Conservation (phyloP, 345 rosid species). For the Syzygium jambos region DNA sequence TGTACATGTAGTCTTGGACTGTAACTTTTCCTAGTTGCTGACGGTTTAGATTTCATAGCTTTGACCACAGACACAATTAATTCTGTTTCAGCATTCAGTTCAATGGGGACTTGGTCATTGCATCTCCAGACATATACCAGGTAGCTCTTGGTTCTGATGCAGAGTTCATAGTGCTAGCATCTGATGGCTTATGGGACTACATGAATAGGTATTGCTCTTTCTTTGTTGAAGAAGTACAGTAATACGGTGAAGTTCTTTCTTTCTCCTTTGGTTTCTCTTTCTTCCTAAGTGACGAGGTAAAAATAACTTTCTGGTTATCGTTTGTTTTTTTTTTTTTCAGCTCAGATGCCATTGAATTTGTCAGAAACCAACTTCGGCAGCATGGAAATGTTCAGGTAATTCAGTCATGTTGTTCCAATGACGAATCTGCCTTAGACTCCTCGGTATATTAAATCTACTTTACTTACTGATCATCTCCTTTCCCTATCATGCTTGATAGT, state of each 20-base stretch:
- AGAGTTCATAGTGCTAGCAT: constrained; percentile 74
- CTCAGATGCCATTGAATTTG: constrained; percentile 63
- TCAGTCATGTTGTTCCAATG: not conserved
- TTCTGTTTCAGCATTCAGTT: constrained; percentile 44
- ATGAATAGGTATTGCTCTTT: constrained; percentile 48
- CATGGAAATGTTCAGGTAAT: constrained; percentile 94
- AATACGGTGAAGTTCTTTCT: not conserved
- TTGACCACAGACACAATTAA: not conserved
- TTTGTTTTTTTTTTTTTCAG: constrained; percentile 18
- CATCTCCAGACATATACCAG: constrained; percentile 72
- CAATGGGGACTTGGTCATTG: constrained; percentile 65
- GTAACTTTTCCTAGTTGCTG: not conserved
- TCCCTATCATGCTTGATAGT: not conserved
- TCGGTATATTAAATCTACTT: not conserved
- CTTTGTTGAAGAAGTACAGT: not conserved
- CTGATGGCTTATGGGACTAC: constrained; percentile 98
- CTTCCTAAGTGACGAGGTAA: not conserved
- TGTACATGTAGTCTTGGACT: not conserved
- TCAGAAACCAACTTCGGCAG: constrained; percentile 65
- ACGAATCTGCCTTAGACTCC: not conserved
- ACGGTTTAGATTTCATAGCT: not conserved
- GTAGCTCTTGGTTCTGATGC: constrained; percentile 62
- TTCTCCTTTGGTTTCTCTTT: not conserved
- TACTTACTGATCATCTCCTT: not conserved
- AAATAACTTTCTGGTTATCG: not conserved